phyloP scores from a whole-genome alignment of 495 filamentous ascomycete genomes.

The Bacidia rubella region DNA sequence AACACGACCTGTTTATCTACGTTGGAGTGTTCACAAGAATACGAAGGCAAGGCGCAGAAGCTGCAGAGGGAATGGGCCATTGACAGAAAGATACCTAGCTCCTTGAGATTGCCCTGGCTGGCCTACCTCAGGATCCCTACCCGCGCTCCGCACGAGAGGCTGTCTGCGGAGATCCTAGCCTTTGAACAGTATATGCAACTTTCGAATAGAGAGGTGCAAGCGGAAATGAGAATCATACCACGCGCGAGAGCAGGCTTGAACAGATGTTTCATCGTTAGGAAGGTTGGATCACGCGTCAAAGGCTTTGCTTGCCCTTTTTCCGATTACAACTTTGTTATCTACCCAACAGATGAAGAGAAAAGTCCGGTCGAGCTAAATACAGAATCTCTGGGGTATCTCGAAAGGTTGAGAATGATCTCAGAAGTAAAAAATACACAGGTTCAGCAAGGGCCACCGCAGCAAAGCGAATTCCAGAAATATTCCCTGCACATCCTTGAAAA shows the following conservation, averaged over 20 bases:
- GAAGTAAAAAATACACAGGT: no score
- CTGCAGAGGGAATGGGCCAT: neutral
- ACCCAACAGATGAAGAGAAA: neutral
- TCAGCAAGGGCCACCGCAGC: no score
- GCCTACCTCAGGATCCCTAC: neutral
- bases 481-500: no score
- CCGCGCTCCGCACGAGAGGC: constrained; percentile 10
- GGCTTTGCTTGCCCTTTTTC: constrained; percentile 39
- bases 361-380: neutral
- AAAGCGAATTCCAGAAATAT: no score
- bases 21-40: constrained; percentile 1
- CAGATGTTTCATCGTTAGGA: constrained; percentile 13
- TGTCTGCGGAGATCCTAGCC: constrained; percentile 35
- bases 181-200: constrained; percentile 32
- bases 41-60: neutral
- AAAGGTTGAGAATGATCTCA: no score
- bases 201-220: constrained; percentile 23
- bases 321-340: constrained; percentile 34
- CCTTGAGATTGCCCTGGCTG: constrained; percentile 11
- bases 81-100: neutral
- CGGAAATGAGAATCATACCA: constrained; percentile 8
- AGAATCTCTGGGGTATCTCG: no score
- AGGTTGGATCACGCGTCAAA: constrained; percentile 37
- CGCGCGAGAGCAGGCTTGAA: no score
- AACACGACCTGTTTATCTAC: neutral